A percentile compares a stretch with the other conserved stretches of the same genome.
These are phyloP conservation scores for Linnemannia hyalina DNA, from an alignment of 192 early-diverging fungal species.

Conservation along the genomic window DNA sequence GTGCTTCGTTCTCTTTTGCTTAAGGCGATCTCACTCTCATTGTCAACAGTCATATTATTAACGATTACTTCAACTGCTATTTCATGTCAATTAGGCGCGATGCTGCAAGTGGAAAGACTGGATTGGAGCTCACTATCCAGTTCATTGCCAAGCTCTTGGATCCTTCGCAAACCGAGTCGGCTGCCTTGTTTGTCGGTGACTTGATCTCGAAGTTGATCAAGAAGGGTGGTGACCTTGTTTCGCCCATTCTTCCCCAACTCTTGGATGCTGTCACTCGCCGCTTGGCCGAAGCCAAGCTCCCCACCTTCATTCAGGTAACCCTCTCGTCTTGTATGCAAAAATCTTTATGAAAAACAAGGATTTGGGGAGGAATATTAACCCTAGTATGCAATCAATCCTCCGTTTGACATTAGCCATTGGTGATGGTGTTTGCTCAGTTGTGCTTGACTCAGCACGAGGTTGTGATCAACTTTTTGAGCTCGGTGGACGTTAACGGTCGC, in stretches of 20 bases:
- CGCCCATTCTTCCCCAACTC: constrained; percentile 81
- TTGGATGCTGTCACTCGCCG: constrained; percentile 81
- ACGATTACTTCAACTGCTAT: not conserved
- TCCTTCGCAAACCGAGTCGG: constrained; percentile 82
- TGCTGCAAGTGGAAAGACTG: constrained; percentile 66
- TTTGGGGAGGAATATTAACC: too few species aligned
- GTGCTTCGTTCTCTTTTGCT: not conserved
- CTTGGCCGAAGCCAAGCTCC: constrained; percentile 77
- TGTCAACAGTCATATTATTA: too few species aligned
- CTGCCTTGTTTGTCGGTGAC: constrained; percentile 91
- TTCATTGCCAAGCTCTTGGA: constrained; percentile 85
- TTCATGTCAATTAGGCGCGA: constrained; percentile 31
- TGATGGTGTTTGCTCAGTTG: constrained; percentile 91
- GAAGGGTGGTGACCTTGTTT: constrained; percentile 76
- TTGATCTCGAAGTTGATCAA: constrained; percentile 87
- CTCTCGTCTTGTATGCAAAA: not conserved
- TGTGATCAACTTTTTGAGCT: constrained; percentile 79
- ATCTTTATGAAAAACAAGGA: not conserved
- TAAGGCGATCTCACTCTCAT: too few species aligned
- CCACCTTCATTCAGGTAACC: constrained; percentile 83
- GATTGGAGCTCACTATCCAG: constrained; percentile 85
- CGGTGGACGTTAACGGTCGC: constrained; percentile 68
- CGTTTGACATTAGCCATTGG: constrained; percentile 69
- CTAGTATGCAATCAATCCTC: not conserved
- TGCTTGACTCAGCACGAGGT: constrained; percentile 76